A percentile compares a stretch with the other conserved stretches of the same genome.
phyloP scores from a whole-genome alignment of 2,329 filamentous ascomycete genomes.

The Ophiostoma pallidulum region DNA sequence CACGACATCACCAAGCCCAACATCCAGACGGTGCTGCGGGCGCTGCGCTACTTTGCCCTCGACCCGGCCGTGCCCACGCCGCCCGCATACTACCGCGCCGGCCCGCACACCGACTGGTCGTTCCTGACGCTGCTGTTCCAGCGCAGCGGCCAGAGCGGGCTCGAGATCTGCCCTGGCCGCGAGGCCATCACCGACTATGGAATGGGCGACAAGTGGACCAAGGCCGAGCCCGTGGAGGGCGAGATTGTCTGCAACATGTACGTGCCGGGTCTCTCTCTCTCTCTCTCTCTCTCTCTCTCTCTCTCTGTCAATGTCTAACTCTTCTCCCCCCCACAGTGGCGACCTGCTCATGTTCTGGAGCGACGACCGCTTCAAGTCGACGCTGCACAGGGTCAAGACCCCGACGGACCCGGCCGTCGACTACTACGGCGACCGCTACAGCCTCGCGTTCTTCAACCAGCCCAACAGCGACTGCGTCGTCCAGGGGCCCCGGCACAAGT shows the following conservation, averaged over 20 bases:
- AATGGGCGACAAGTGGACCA: slow-evolving; percentile 51
- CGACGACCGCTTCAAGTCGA: slow-evolving; percentile 59
- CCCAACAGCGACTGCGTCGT: slow-evolving; percentile 45
- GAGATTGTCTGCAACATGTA: slow-evolving; percentile 53
- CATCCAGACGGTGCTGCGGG: slow-evolving; percentile 41
- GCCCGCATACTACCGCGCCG: slow-evolving; percentile 44
- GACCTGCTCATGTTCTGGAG: slow-evolving; percentile 58
- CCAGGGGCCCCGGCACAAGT: slow-evolving; percentile 52
- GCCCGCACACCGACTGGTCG: slow-evolving; percentile 52
- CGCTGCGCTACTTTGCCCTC: slow-evolving; percentile 19
- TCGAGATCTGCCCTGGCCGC: slow-evolving; percentile 55
- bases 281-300: background rate
- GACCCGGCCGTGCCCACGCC: slow-evolving; percentile 26
- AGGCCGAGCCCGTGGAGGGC: slow-evolving; percentile 42
- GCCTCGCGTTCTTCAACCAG: slow-evolving; percentile 51
- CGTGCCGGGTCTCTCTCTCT: slow-evolving; percentile 18
- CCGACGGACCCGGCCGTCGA: slow-evolving; percentile 38
- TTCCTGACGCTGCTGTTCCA: slow-evolving; percentile 55
- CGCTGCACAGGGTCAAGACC: slow-evolving; percentile 46
- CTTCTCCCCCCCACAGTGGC: slow-evolving; percentile 24
- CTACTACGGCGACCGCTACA: slow-evolving; percentile 51
- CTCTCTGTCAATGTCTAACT: background rate
- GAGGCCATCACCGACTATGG: slow-evolving; percentile 50
- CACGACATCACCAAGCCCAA: slow-evolving; percentile 41
- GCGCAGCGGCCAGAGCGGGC: slow-evolving; percentile 45